A percentile compares a stretch with the other conserved stretches of the same genome.
phyloP scores from a whole-genome alignment of 805 yeast genomes.

The Zygoascus ofunaensis region DNA sequence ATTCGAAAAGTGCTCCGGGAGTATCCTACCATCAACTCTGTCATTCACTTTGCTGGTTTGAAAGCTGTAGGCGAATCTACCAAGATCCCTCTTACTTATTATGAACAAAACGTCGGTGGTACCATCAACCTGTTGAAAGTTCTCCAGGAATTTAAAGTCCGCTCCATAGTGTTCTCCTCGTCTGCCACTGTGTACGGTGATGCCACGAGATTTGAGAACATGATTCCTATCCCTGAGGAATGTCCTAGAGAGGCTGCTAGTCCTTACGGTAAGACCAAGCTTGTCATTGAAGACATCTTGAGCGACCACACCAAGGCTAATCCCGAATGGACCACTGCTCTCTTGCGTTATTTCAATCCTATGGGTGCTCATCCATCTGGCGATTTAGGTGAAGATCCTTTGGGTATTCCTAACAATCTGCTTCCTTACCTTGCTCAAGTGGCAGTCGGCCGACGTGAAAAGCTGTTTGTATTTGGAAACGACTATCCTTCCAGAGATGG shows the following conservation, averaged over 20 bases:
- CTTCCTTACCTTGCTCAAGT: conserved; percentile 72
- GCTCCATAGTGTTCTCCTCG: conserved; percentile 59
- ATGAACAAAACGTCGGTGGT: conserved; percentile 59
- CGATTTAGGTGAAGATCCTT: conserved; percentile 69
- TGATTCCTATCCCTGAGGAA: conserved; percentile 71
- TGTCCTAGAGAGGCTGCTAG: conserved; percentile 69
- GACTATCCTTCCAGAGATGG: conserved; percentile 69
- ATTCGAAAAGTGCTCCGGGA: conserved; percentile 41
- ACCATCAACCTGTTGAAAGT: conserved; percentile 49
- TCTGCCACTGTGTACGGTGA: conserved; percentile 83
- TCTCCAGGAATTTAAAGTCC: conserved; percentile 40
- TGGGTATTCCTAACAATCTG: conserved; percentile 67
- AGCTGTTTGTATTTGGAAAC: conserved; percentile 59
- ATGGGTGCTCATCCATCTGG: conserved; percentile 84
- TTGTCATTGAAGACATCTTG: conserved; percentile 52
- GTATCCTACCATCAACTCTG: conserved; percentile 43
- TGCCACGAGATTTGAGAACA: conserved; percentile 58
- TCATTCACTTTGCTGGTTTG: conserved; percentile 73
- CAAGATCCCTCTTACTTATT: conserved; percentile 56
- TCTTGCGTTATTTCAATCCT: conserved; percentile 73
- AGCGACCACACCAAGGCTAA: conserved; percentile 42
- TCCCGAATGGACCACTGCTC: conserved; percentile 37
- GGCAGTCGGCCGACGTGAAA: conserved; percentile 60
- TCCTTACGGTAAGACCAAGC: conserved; percentile 71
- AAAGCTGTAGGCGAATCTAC: conserved; percentile 79